Evolutionary conservation across 495 filamentous ascomycete species (phyloP), one percentile per base, ranked within the genome.

Genomic region (Extremus antarcticus): DNA sequence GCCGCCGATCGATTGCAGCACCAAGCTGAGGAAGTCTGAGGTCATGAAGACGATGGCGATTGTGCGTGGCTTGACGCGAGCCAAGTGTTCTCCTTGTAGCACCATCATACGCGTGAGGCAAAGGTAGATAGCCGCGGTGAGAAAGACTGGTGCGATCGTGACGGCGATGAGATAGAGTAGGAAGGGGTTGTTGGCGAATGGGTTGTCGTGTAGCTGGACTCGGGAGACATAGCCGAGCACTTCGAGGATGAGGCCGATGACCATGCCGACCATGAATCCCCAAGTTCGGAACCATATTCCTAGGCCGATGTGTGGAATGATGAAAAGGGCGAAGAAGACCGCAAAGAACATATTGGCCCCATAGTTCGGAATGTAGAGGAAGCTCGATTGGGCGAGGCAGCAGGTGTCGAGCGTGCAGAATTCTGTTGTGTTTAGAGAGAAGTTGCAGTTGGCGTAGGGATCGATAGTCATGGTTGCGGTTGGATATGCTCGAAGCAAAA

Each of bases 61-160:
- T 19, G 69, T 73, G 20, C 73, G 66, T 0, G 84, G 84, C 60
- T 63, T 71, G 56, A 86, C 74, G 29, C 81, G 69, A 2, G 81
- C 85, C 66, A 81, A 74, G 63, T 82, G 76, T 46, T 70, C 70
- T 52, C 80, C 84, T 66, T 78, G 81, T 24, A 76, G 70, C 53
- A 67, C 68, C 47, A 86, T 78, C 55, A 84, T 77, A 51, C 79
- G 73, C 0, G 76, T 71, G 1, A 83, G 72, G 64, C 77, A 83
- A 43, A 86, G 74, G 60, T 87, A 87, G 57, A 86, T 76, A 55
- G 76, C 78, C 1, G 77, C 83, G 24, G 78, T 71, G 35, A 86
- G 63, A 66, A 86, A 84, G 47, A 79, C 79, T 2, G 83, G 83
- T 7, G 69, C 83, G 51, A 86, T 76, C 19, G 82, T 85, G n/a